These are phyloP conservation scores for Trypanosoma cruzi DNA, from an alignment of 208 protist genomes.

Conservation along the genomic window DNA sequence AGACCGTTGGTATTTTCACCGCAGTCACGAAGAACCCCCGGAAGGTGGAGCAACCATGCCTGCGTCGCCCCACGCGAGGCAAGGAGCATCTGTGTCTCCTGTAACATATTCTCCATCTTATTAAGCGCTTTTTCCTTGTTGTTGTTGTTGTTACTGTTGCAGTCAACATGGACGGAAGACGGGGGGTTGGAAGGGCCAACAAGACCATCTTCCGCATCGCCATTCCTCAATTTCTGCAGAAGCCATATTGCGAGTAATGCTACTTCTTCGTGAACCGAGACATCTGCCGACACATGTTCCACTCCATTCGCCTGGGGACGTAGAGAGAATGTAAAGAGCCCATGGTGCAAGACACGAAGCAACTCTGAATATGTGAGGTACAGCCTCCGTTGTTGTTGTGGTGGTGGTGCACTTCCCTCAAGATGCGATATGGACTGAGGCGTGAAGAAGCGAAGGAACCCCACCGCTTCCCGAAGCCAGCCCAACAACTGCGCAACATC, in stretches of 20 bases:
- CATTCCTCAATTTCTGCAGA: neutral
- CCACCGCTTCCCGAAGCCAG: constrained; percentile 15
- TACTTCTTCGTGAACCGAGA: constrained; percentile 5
- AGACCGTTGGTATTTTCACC: neutral
- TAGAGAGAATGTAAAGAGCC: constrained; percentile 10
- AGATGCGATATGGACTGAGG: neutral
- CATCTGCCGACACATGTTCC: neutral
- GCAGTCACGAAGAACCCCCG: constrained; percentile 7
- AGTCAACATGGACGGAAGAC: neutral
- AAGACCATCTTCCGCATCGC: neutral
- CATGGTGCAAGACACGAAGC: constrained; percentile 13
- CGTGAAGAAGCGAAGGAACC: constrained; percentile 19
- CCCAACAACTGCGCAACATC: neutral
- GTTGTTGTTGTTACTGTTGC: neutral
- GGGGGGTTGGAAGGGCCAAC: neutral
- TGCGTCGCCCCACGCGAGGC: constrained; percentile 11
- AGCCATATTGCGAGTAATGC: constrained; percentile 24
- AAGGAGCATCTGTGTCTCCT: constrained; percentile 20
- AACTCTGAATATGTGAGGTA: constrained; percentile 12
- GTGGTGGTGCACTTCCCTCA: neutral
- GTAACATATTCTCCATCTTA: neutral
- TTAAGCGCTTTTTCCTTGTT: too few species aligned
- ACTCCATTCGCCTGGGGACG: neutral
- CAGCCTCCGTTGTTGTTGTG: neutral
- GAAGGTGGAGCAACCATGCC: constrained; percentile 22